Conservation (phyloP, 768 basidiomycete species). For the Amanita fuliginea region DNA sequence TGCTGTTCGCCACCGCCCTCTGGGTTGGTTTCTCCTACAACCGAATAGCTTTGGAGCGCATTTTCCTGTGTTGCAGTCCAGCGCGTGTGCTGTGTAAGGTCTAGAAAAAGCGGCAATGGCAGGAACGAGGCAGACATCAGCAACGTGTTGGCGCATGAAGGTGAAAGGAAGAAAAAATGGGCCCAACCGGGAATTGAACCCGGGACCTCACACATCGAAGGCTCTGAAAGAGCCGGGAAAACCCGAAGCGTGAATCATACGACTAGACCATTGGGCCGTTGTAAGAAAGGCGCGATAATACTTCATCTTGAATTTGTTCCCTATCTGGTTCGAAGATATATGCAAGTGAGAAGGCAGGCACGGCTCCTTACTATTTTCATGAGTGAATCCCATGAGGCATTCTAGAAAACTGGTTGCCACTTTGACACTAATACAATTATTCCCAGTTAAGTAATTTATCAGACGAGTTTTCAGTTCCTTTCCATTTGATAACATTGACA, state of each 20-base stretch:
- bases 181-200: conserved; percentile 20
- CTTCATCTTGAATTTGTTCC: neutral
- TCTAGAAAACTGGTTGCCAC: no score
- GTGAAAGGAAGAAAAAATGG: conserved; percentile 9
- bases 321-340: no score
- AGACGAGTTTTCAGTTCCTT: no score
- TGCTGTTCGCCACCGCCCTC: neutral
- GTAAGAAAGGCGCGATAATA: neutral
- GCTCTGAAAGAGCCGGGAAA: conserved; percentile 7
- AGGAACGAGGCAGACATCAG: neutral
- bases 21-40: neutral
- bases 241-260: conserved; percentile 20
- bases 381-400: no score
- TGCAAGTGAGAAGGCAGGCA: neutral
- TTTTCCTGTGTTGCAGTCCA: conserved; percentile 5
- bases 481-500: no score
- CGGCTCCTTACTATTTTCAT: no score
- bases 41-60: neutral
- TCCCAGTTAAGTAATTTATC: no score
- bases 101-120: neutral
- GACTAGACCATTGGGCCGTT: conserved; percentile 18
- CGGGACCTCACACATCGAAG: conserved; percentile 16
- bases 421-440: neutral
- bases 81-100: conserved; percentile 2
- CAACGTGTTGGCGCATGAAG: no score